A percentile compares a stretch with the other conserved stretches of the same genome.
phyloP scores from a whole-genome alignment of 345 rosid genomes.

The Mercurialis annua region DNA sequence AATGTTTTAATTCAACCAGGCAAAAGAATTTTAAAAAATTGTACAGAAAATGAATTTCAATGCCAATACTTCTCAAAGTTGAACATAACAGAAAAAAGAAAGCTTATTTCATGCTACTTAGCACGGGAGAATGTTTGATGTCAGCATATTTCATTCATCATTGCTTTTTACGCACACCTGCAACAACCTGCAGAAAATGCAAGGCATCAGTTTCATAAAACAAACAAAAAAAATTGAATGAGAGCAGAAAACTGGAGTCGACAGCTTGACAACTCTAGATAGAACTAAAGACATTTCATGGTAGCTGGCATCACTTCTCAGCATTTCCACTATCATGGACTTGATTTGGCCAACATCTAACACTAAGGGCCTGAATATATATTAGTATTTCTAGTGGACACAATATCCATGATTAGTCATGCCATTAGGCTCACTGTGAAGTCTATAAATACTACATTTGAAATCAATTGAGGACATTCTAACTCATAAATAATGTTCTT shows the following conservation, averaged over 20 bases:
- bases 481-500: neutral
- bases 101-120: conserved; percentile 42
- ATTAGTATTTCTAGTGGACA: neutral
- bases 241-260: no score
- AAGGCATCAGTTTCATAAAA: conserved; percentile 1
- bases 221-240: neutral
- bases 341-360: neutral
- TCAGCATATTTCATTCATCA: conserved; percentile 28
- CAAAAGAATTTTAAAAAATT: conserved; percentile 14
- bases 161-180: conserved; percentile 78
- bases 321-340: neutral
- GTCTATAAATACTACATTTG: neutral
- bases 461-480: neutral
- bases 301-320: no score
- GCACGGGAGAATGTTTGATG: conserved; percentile 8
- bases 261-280: neutral
- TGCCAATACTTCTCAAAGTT: neutral
- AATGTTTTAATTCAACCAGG: neutral
- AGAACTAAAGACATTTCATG: neutral
- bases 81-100: conserved; percentile 18
- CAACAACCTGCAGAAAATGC: conserved; percentile 57
- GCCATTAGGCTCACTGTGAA: neutral
- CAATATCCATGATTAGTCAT: neutral
- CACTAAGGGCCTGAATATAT: neutral
- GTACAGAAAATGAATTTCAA: conserved; percentile 11